Base-by-base conservation (phyloP, 2,329 filamentous ascomycete genomes). In the Erysiphe neolycopersici region DNA sequence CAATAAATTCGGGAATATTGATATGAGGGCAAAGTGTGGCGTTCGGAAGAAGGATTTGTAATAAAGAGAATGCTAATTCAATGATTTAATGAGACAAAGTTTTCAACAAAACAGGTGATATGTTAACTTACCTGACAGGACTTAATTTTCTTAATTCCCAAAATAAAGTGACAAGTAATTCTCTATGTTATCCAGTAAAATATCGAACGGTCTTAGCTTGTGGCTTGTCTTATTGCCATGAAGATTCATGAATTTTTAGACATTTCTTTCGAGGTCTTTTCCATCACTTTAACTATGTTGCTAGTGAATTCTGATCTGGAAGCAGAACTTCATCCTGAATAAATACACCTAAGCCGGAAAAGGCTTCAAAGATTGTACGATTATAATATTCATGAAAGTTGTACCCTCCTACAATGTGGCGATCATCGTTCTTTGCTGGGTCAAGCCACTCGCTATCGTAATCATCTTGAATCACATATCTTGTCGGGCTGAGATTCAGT, bases 341-440 rank as follows among this genome's bases (percentile, higher is more conserved):
- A 52, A 92, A 91, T 37, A 92, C 80, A 0, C 80, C 83, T 47
- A 98, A 59, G 0, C 91, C 89, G 0, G 81, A 74, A 60, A 94
- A 95, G 0, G 87, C 84, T 56, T 94, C 85, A 47, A 82, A 79
- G 56, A 98, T 63, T 19, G 81, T 76, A 19, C 85, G 68, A 8
- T 74, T 67, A 53, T 83, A 81, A 56, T 89, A 95, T 56, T 93
- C 84, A 31, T 70, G 65, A 38, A 87, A 64, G 53, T 77, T 76
- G 60, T 91, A 95, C 0, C 89, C 91, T 30, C 84, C 85, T 14
- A 80, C 81, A 43, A 69, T 63, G 54, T 79, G 73, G 38, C 69
- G 65, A 2, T 68, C 61, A 55, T 85, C 76, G 36, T 70, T 69
- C 45, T 75, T 70, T 30, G 75, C 69, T 19, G 64, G 64, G 38